A percentile compares a stretch with the other conserved stretches of the same genome.
These are phyloP conservation scores for Pyrrhoderma lamaoense DNA, from an alignment of 1,284 basidiomycete genomes.

Conservation along the genomic window DNA sequence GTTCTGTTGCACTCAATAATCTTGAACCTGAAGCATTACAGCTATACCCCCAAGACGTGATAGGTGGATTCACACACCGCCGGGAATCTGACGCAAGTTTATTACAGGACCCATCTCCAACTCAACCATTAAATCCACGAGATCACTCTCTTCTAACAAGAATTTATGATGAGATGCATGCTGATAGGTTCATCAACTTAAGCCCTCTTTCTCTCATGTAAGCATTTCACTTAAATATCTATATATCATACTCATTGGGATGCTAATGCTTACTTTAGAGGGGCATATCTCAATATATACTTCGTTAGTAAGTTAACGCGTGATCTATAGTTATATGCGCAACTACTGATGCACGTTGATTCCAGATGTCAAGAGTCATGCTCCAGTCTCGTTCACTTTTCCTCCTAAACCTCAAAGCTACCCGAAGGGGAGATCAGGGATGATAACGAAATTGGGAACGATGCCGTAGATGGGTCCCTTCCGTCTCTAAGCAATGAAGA, in stretches of 20 bases:
- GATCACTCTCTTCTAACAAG: constrained; percentile 56
- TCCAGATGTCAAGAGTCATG: constrained; percentile 3
- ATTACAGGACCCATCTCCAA: constrained; percentile 30
- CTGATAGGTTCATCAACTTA: constrained; percentile 56
- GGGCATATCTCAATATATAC: constrained; percentile 36
- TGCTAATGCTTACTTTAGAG: no score
- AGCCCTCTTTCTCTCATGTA: constrained; percentile 49
- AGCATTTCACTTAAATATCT: no score
- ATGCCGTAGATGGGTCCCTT: no score
- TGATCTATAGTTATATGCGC: no score
- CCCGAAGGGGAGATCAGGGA: no score
- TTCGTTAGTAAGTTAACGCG: constrained; percentile 52
- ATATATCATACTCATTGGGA: no score
- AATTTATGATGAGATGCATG: constrained; percentile 63
- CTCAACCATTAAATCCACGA: constrained; percentile 46
- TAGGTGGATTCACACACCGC: not conserved
- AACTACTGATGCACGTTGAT: no score
- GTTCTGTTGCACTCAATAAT: no score
- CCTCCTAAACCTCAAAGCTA: constrained; percentile 7
- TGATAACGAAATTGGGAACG: no score
- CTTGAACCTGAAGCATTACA: not conserved
- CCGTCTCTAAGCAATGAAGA: no score
- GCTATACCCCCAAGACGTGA: not conserved
- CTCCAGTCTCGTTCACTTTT: constrained; percentile 10
- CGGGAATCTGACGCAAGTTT: constrained; percentile 1